A percentile compares a stretch with the other conserved stretches of the same genome.
Evolutionary conservation across 345 rosid genomes (phyloP).

Genomic region (Capsella bursapastoris): DNA sequence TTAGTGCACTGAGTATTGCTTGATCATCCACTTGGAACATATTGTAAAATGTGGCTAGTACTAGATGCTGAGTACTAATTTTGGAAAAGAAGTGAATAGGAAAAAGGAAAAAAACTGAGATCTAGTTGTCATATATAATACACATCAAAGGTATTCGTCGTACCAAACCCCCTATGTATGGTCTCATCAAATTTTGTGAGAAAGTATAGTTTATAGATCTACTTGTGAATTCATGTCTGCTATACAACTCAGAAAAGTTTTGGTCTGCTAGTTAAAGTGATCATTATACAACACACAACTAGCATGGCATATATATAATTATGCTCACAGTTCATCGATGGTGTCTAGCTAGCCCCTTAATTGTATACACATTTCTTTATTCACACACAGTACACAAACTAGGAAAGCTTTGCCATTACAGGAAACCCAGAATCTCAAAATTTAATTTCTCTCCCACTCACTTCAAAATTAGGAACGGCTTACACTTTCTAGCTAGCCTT

Average conservation of each 20-base stretch:
- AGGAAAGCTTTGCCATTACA: slow-evolving; percentile 45
- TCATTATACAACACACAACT: slow-evolving; percentile 27
- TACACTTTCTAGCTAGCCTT: slow-evolving; percentile 37
- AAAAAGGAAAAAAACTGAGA: slow-evolving; percentile 22
- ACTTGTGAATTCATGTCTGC: slow-evolving; percentile 39
- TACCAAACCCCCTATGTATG: slow-evolving; percentile 34
- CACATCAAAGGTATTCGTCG: slow-evolving; percentile 34
- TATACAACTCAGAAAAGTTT: slow-evolving; percentile 36
- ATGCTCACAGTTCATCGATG: slow-evolving; percentile 29
- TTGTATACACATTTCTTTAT: slow-evolving; percentile 30
- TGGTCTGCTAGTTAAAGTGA: slow-evolving; percentile 43
- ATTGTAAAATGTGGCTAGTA: slow-evolving; percentile 26
- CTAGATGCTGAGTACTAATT: slow-evolving; percentile 26
- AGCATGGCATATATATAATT: slow-evolving; percentile 4
- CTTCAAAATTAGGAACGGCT: slow-evolving; percentile 33
- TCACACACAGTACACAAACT: slow-evolving; percentile 23
- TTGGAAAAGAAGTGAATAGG: slow-evolving; percentile 1
- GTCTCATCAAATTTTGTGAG: slow-evolving; percentile 32
- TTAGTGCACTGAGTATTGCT: slow-evolving; percentile 18
- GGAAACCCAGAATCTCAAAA: slow-evolving; percentile 41
- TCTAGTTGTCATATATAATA: slow-evolving; percentile 38
- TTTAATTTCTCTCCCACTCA: neutral
- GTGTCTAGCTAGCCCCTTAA: slow-evolving; percentile 30
- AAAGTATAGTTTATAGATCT: slow-evolving; percentile 38
- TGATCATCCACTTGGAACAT: slow-evolving; percentile 30